Evolutionary conservation across 1,284 basidiomycete species (phyloP).

Genomic region (Cyathus olla): DNA sequence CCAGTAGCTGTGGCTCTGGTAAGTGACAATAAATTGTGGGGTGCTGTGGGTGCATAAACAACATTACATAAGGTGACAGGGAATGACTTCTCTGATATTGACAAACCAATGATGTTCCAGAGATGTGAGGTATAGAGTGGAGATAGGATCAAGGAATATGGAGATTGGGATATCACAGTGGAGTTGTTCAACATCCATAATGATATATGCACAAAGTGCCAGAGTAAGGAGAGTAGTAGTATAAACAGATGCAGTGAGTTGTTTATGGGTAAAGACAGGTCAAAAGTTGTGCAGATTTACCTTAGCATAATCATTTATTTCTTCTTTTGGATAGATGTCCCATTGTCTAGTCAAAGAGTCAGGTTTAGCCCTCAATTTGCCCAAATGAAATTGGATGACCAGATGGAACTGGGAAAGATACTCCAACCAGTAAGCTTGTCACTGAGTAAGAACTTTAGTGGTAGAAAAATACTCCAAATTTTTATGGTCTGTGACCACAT

Average conservation of each 20-base stretch:
- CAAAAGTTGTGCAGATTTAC: constrained; percentile 1
- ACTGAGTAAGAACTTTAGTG: background rate
- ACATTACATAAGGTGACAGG: too few relatives aligned
- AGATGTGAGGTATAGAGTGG: background rate
- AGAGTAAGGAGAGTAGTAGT: background rate
- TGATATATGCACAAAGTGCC: background rate
- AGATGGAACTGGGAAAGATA: too few relatives aligned
- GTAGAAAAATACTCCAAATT: background rate
- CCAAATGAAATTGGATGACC: background rate
- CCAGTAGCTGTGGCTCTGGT: too few relatives aligned
- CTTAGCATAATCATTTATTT: background rate
- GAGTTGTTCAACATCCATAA: background rate
- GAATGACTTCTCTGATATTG: background rate
- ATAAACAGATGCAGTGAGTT: background rate
- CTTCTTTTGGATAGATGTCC: too few relatives aligned
- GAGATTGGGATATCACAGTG: background rate
- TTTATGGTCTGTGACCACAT: background rate
- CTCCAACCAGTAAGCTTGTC: background rate
- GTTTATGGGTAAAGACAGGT: constrained; percentile 2
- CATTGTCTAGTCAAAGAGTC: too few relatives aligned
- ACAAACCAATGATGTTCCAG: background rate
- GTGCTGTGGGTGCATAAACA: too few relatives aligned
- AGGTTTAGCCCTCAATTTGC: too few relatives aligned
- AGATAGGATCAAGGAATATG: background rate
- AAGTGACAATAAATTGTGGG: too few relatives aligned